Evolutionary conservation across 2,329 filamentous ascomycete genomes (phyloP).

Genomic region (Sclerotinia sclerotiorum): DNA sequence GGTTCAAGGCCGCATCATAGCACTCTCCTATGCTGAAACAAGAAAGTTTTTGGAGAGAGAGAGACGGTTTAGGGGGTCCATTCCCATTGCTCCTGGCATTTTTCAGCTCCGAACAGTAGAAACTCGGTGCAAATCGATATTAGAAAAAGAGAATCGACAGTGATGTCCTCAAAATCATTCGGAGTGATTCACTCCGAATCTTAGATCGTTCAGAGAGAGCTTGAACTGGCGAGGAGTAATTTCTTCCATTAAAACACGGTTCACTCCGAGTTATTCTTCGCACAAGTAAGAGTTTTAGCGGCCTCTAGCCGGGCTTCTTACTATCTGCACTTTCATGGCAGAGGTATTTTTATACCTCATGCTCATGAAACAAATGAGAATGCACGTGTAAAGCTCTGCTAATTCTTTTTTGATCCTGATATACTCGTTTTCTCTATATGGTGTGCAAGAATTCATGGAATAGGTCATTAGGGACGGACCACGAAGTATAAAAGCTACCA

Average conservation of each 20-base stretch:
- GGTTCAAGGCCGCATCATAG: background rate
- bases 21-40: background rate
- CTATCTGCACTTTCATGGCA: background rate
- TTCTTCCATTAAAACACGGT: background rate
- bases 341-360: background rate
- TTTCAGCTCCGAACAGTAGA: fast-evolving
- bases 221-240: background rate
- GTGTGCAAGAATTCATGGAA: background rate
- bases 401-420: background rate
- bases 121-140: too few species aligned
- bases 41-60: background rate
- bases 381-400: fast-evolving
- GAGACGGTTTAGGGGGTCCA: too few species aligned
- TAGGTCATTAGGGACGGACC: background rate
- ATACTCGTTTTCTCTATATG: background rate
- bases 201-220: background rate
- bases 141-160: background rate
- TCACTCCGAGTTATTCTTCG: background rate
- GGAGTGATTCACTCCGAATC: background rate
- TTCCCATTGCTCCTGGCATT: background rate
- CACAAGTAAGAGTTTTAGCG: background rate
- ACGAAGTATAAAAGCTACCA: background rate
- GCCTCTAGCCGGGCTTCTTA: background rate
- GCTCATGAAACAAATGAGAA: background rate
- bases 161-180: too few species aligned